These are phyloP conservation scores for Zasmidium cellare DNA, from an alignment of 2,329 filamentous ascomycete genomes.

Conservation along the genomic window DNA sequence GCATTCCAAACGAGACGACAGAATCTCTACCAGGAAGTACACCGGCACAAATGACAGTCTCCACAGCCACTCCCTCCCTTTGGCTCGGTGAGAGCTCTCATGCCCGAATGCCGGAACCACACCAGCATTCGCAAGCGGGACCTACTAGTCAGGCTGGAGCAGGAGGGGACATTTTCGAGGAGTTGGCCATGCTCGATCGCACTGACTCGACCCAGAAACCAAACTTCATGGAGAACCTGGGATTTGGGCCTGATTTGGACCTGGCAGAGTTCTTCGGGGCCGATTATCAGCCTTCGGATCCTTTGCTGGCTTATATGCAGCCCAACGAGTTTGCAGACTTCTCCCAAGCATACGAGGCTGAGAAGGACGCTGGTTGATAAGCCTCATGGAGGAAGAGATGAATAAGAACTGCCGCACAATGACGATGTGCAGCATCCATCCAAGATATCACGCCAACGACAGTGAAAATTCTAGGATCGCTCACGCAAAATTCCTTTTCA, in stretches of 20 bases:
- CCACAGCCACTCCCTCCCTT: neutral
- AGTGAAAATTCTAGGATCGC: too few relatives aligned
- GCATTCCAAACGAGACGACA: slow-evolving; percentile 21
- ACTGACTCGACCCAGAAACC: slow-evolving; percentile 57
- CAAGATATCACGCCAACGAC: too few relatives aligned
- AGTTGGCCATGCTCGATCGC: slow-evolving; percentile 58
- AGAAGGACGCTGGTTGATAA: slow-evolving; percentile 14
- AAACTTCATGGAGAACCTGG: slow-evolving; percentile 67
- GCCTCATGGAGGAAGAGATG: neutral
- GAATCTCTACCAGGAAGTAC: slow-evolving; percentile 13
- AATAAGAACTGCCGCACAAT: too few relatives aligned
- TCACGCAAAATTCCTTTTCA: neutral
- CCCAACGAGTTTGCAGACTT: slow-evolving; percentile 14
- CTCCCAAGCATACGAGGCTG: slow-evolving; percentile 1
- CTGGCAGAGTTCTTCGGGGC: slow-evolving; percentile 53
- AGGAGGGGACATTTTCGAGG: slow-evolving; percentile 53
- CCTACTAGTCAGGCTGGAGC: neutral
- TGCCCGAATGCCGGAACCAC: neutral
- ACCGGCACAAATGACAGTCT: slow-evolving; percentile 4
- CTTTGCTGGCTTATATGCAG: slow-evolving; percentile 40
- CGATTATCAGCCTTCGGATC: slow-evolving; percentile 45
- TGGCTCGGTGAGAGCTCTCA: neutral
- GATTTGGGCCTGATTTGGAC: slow-evolving; percentile 63
- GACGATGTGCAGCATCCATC: too few relatives aligned
- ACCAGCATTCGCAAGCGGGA: neutral